Percentiles rank a stretch among this genome's conserved stretches.
phyloP scores from a whole-genome alignment of 2,329 filamentous ascomycete species.

The Ambrosiella beaveri region DNA sequence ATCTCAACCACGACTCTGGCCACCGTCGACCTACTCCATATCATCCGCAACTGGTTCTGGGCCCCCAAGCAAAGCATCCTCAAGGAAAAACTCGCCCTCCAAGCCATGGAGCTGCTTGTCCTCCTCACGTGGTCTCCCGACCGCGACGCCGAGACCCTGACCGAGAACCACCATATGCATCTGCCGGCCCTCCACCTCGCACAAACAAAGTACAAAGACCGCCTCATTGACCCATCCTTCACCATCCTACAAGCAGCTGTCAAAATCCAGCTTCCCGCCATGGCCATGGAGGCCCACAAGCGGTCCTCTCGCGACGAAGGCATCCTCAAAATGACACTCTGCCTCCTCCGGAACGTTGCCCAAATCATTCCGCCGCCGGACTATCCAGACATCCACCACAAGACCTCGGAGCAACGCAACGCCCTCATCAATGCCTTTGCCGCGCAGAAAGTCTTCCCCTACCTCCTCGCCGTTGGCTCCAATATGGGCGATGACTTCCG shows the following conservation, averaged over 20 bases:
- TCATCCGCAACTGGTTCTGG: slow-evolving; percentile 67
- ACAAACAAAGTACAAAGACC: slow-evolving; percentile 77
- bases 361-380: slow-evolving; percentile 63
- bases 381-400: slow-evolving; percentile 69
- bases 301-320: slow-evolving; percentile 68
- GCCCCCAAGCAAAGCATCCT: slow-evolving; percentile 54
- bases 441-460: slow-evolving; percentile 74
- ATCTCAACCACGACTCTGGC: slow-evolving; percentile 85
- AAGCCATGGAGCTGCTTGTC: slow-evolving; percentile 78
- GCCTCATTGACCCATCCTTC: slow-evolving; percentile 67
- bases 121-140: slow-evolving; percentile 91
- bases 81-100: slow-evolving; percentile 62
- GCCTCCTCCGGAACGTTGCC: slow-evolving; percentile 75
- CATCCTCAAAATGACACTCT: slow-evolving; percentile 78
- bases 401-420: slow-evolving; percentile 50
- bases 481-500: slow-evolving; percentile 90
- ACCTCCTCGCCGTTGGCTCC: slow-evolving; percentile 72
- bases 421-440: slow-evolving; percentile 78
- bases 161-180: slow-evolving; percentile 82
- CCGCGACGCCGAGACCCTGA: slow-evolving; percentile 61
- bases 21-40: slow-evolving; percentile 74
- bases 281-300: slow-evolving; percentile 63
- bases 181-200: slow-evolving; percentile 75
- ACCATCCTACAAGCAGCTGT: slow-evolving; percentile 67
- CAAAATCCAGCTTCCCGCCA: slow-evolving; percentile 65